Conservation (phyloP, 2,329 filamentous ascomycete species). For the Cylindrodendrum hubeiense region DNA sequence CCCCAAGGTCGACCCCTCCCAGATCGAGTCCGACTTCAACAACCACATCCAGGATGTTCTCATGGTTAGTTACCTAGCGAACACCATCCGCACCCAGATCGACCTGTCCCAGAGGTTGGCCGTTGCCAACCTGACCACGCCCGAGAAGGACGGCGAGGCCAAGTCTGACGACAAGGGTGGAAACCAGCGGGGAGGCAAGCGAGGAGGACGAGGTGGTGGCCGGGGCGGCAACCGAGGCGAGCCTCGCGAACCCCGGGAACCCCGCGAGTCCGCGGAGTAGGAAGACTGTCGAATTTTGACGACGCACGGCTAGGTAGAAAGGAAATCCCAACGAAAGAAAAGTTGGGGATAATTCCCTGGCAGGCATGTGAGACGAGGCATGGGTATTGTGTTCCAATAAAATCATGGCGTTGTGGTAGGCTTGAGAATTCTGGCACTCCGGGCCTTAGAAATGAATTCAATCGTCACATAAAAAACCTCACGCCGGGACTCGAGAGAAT, state of each 20-base stretch:
- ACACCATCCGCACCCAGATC: slow-evolving; percentile 99
- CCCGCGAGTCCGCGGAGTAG: slow-evolving; percentile 53
- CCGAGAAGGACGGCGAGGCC: slow-evolving; percentile 63
- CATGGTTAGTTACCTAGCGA: slow-evolving; percentile 97
- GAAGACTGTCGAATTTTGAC: neutral
- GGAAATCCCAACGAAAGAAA: slow-evolving; percentile 35
- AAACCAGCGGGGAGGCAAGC: slow-evolving; percentile 63
- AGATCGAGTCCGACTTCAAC: slow-evolving; percentile 99
- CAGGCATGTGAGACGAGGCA: slow-evolving; percentile 45
- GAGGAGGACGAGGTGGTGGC: slow-evolving; percentile 64
- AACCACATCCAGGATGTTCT: slow-evolving; percentile 99
- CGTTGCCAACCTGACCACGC: slow-evolving; percentile 73
- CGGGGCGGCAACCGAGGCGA: slow-evolving; percentile 65
- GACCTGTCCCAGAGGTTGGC: slow-evolving; percentile 96
- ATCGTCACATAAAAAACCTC: slow-evolving; percentile 45
- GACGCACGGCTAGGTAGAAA: slow-evolving; percentile 31
- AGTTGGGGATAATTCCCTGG: slow-evolving; percentile 35
- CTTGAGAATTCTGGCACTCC: slow-evolving; percentile 48
- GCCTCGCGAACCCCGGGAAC: slow-evolving; percentile 61
- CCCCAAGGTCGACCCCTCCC: slow-evolving; percentile 90
- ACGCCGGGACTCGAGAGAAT: slow-evolving; percentile 27
- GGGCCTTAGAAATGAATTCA: slow-evolving; percentile 52
- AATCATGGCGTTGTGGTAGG: slow-evolving; percentile 55
- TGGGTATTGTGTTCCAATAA: slow-evolving; percentile 50
- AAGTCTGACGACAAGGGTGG: slow-evolving; percentile 60